Percentiles rank a stretch among this genome's conserved stretches.
Conservation (phyloP, 345 rosid species). For the Eutrema japonicum region DNA sequence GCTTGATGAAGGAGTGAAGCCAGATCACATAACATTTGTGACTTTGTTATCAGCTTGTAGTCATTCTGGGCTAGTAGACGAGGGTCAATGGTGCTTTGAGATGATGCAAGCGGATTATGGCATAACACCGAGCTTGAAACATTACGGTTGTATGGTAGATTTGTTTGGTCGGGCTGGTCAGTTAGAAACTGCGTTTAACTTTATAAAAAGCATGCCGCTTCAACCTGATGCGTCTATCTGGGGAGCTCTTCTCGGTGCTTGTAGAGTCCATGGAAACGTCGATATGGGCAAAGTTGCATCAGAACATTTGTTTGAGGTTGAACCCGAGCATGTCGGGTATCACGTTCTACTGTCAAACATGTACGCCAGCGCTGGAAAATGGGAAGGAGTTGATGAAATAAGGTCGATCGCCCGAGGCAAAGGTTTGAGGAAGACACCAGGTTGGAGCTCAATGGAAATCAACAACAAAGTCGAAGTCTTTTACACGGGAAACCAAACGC, state of each 20-base stretch:
- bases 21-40: conserved; percentile 59
- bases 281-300: conserved; percentile 53
- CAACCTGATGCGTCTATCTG: conserved; percentile 60
- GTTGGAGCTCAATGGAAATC: conserved; percentile 61
- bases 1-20: conserved; percentile 54
- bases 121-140: conserved; percentile 55
- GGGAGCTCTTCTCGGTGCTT: conserved; percentile 67
- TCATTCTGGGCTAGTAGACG: conserved; percentile 61
- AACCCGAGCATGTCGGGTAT: conserved; percentile 61
- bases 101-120: conserved; percentile 53
- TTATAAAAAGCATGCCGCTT: conserved; percentile 55
- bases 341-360: conserved; percentile 60
- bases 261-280: conserved; percentile 55
- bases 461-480: conserved; percentile 56
- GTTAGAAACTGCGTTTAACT: conserved; percentile 52
- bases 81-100: conserved; percentile 54
- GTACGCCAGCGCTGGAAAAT: conserved; percentile 60
- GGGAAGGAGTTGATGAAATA: conserved; percentile 57
- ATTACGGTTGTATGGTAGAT: conserved; percentile 70
- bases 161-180: conserved; percentile 61
- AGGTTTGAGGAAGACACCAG: conserved; percentile 65
- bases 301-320: conserved; percentile 52
- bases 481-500: conserved; percentile 57
- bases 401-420: conserved; percentile 51
- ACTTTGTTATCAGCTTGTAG: conserved; percentile 63